Evolutionary conservation across 129 eudicot genomes (phyloP), one percentile per base, ranked within the genome.

Genomic region (Pittosporum tobira): DNA sequence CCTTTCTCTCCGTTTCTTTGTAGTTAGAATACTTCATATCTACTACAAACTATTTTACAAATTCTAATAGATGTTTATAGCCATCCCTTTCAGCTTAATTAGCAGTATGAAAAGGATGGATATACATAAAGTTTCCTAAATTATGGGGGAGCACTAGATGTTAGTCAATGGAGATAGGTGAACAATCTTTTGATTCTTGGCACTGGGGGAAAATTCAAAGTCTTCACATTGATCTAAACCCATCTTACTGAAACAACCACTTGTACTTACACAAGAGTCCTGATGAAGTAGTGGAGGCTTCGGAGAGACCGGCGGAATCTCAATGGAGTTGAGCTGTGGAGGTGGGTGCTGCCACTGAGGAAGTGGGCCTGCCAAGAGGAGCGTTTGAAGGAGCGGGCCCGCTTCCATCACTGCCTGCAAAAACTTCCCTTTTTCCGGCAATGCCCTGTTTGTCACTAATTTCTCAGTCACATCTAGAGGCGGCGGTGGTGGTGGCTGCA

Each of bases 281-380:
- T 70, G 78, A 61, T 73, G 83, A 52, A 63, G 73, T 63, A 67
- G 74, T 40, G 73, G 62, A 21, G 70, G 65, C 1, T 70, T 42
- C 29, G 85, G 65, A 4, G 90, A 82, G 58, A 89, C 97, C 0
- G 88, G 95, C 55, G 97, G 97, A 40, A 89, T 89, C 63, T 89
- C 97, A 21, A 66, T 56, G 54, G 95, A 69, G 85, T 78, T 80
- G 20, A 89, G 86, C 47, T 73, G 93, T 2, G 97, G 97, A 0
- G 97, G 97, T 13, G 97, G 97, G 62, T 85, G 93, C 57, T 85
- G 95, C 97, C 97, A 89, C 51, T 80, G 88, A 19, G 97, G 97
- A 16, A 89, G 97, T 5, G 97, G 95, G 13, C 95, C 97, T 0
- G 97, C 97, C 13, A 89, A 58, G 6, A 89, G 69, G 21, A 89